Conservation (phyloP, 345 rosid species). For the Bruguiera gymnorhiza region DNA sequence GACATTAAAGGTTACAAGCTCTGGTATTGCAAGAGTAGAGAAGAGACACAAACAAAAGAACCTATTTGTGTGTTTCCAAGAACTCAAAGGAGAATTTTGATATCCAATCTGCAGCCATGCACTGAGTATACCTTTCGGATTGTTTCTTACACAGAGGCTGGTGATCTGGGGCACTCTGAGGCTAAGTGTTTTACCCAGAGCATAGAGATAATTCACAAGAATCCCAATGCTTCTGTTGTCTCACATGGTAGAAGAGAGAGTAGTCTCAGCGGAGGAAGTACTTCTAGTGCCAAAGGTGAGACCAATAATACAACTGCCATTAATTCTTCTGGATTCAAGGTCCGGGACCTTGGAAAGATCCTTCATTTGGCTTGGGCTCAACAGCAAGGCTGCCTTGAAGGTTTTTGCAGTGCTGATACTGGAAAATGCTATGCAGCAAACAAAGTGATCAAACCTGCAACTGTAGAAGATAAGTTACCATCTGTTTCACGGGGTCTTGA, state of each 20-base stretch:
- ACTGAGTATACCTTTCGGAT: slow-evolving; percentile 67
- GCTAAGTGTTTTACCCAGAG: slow-evolving; percentile 65
- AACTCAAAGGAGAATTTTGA: slow-evolving; percentile 64
- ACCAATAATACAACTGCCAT: slow-evolving; percentile 27
- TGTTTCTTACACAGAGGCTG: slow-evolving; percentile 53
- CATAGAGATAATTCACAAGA: slow-evolving; percentile 55
- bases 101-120: slow-evolving; percentile 84
- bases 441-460: slow-evolving; percentile 33
- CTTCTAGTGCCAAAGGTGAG: slow-evolving; percentile 36
- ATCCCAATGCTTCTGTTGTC: slow-evolving; percentile 28
- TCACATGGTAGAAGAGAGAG: slow-evolving; percentile 33
- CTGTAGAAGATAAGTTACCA: slow-evolving; percentile 38
- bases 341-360: slow-evolving; percentile 66
- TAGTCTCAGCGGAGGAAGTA: slow-evolving; percentile 35
- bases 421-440: slow-evolving; percentile 56
- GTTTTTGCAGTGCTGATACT: slow-evolving; percentile 54
- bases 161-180: slow-evolving; percentile 65
- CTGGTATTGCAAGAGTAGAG: slow-evolving; percentile 78
- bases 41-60: slow-evolving; percentile 53
- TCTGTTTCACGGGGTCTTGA: slow-evolving; percentile 60
- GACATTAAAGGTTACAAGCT: slow-evolving; percentile 82
- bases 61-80: slow-evolving; percentile 56
- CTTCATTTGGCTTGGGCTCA: slow-evolving; percentile 69
- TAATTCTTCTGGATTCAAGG: slow-evolving; percentile 58
- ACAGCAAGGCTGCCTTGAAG: slow-evolving; percentile 63